Percentiles rank a stretch among this genome's conserved stretches.
Evolutionary conservation across 208 protist genomes (phyloP).

Genomic region (Trypanosoma melophagium): DNA sequence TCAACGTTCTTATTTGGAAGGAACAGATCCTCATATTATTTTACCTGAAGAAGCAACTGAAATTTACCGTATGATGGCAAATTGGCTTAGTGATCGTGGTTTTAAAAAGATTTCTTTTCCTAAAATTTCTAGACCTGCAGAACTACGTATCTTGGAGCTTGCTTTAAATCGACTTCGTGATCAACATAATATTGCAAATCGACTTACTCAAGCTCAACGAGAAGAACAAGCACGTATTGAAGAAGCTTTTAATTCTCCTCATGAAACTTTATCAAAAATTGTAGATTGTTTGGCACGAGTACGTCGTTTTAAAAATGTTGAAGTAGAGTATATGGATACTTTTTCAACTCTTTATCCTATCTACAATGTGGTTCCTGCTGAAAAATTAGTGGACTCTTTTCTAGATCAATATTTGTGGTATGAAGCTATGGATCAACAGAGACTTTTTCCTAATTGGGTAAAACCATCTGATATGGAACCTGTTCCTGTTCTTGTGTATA

Average conservation of each 20-base stretch:
- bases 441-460: conserved; percentile 99
- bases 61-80: conserved; percentile 99
- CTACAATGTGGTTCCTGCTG: conserved; percentile 99
- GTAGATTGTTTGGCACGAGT: conserved; percentile 98
- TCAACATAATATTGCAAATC: conserved; percentile 97
- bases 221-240: conserved; percentile 99
- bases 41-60: conserved; percentile 97
- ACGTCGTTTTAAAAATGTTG: conserved; percentile 98
- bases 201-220: conserved; percentile 98
- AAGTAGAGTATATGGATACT: conserved; percentile 99
- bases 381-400: conserved; percentile 99
- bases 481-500: conserved; percentile 99
- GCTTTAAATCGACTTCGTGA: conserved; percentile 99
- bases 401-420: conserved; percentile 99
- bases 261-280: conserved; percentile 99
- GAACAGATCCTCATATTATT: conserved; percentile 93
- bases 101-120: conserved; percentile 99
- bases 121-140: conserved; percentile 99
- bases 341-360: conserved; percentile 99
- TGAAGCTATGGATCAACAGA: conserved; percentile 97
- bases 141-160: conserved; percentile 99
- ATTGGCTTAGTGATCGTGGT: conserved; percentile 99
- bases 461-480: conserved; percentile 99
- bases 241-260: conserved; percentile 99
- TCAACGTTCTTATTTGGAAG: conserved; percentile 98